phyloP scores from a whole-genome alignment of 805 yeast species.

The Yamadazyma paraphyllophila region DNA sequence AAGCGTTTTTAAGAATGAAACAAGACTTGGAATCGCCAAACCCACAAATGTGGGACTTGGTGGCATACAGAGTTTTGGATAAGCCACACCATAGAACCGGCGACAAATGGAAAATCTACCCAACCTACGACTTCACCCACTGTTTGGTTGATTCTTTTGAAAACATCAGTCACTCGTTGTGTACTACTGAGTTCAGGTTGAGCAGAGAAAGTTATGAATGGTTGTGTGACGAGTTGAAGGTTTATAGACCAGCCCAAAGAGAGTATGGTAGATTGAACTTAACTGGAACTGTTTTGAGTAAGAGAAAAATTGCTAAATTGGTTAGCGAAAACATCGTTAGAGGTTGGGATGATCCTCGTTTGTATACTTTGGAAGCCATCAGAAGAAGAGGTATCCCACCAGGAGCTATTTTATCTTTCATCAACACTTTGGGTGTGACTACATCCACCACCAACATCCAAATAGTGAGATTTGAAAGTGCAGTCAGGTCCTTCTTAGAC shows the following conservation, averaged over 20 bases:
- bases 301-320: conserved; percentile 91
- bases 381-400: conserved; percentile 99
- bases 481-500: conserved; percentile 85
- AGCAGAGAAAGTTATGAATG: conserved; percentile 97
- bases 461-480: conserved; percentile 81
- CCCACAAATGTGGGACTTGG: conserved; percentile 99
- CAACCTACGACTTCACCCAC: conserved; percentile 98
- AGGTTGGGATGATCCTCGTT: conserved; percentile 98
- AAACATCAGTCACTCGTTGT: conserved; percentile 91
- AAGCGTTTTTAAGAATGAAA: conserved; percentile 95
- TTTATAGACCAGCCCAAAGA: conserved; percentile 97
- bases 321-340: conserved; percentile 80
- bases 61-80: conserved; percentile 91
- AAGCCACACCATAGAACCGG: conserved; percentile 97
- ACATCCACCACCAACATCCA: conserved; percentile 92
- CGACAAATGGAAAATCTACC: conserved; percentile 94
- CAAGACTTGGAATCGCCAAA: conserved; percentile 86
- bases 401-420: conserved; percentile 90
- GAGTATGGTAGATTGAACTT: conserved; percentile 96
- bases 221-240: conserved; percentile 93
- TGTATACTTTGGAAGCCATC: conserved; percentile 90
- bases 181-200: conserved; percentile 92
- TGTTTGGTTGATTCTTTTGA: conserved; percentile 98
- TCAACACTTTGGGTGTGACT: conserved; percentile 95
- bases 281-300: conserved; percentile 91